phyloP scores from a whole-genome alignment of 129 eudicot genomes.

The Artemisia tridentata region DNA sequence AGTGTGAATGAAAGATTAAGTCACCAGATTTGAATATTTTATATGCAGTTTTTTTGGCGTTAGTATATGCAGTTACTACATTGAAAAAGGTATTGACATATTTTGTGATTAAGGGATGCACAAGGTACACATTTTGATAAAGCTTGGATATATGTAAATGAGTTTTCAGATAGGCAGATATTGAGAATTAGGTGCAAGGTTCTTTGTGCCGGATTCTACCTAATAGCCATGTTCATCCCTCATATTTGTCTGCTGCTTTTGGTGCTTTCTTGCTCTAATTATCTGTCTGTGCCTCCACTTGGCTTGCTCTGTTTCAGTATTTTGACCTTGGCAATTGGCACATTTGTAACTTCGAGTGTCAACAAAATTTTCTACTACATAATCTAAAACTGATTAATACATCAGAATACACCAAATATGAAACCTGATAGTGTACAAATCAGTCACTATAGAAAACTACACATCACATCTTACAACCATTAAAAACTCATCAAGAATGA shows the following conservation, averaged over 20 bases:
- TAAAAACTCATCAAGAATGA: neutral
- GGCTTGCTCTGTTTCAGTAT: neutral
- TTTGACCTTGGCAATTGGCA: neutral
- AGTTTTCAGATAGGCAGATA: no score
- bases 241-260: conserved; percentile 6
- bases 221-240: neutral
- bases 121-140: neutral
- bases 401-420: no score
- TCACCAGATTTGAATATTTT: no score
- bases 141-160: neutral
- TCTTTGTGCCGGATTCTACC: neutral
- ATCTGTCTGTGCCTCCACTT: neutral
- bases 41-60: no score
- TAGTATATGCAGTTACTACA: neutral
- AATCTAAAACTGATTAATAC: no score
- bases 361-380: no score
- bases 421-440: no score
- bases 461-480: neutral
- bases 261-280: neutral
- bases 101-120: neutral
- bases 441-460: neutral
- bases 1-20: no score
- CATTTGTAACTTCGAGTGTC: no score
- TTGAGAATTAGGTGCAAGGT: neutral
- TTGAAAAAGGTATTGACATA: neutral